These are phyloP conservation scores for Colletotrichum lentis DNA, from an alignment of 2,329 filamentous ascomycete species.

Conservation along the genomic window DNA sequence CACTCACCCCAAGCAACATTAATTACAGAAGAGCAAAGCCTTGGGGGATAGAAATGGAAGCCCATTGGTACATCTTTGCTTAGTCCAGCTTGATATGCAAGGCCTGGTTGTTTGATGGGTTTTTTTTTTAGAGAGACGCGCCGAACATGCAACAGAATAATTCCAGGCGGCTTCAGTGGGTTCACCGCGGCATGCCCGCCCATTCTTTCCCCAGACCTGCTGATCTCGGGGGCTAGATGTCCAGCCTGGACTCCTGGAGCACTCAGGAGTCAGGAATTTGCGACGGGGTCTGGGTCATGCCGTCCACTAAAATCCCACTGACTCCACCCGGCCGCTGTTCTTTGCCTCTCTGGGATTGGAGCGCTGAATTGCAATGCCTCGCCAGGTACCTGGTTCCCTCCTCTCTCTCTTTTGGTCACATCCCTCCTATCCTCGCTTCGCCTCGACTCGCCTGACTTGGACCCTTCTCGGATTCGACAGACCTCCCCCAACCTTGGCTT, in stretches of 20 bases:
- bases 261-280: not conserved
- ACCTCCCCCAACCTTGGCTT: slow-evolving; percentile 18
- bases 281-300: not conserved
- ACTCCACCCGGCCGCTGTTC: slow-evolving; percentile 4
- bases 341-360: slow-evolving; percentile 6
- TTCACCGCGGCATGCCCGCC: not conserved
- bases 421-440: slow-evolving; percentile 2
- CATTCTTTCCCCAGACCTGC: slow-evolving; percentile 11
- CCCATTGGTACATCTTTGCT: not conserved
- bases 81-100: too few species aligned
- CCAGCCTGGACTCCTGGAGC: not conserved
- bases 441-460: slow-evolving; percentile 19
- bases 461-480: slow-evolving; percentile 18
- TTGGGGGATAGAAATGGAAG: not conserved
- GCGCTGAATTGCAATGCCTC: not conserved
- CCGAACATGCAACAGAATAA: not conserved
- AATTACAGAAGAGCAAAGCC: not conserved
- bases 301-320: not conserved
- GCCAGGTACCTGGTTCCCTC: slow-evolving; percentile 7
- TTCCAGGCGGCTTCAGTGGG: not conserved
- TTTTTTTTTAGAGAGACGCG: too few species aligned
- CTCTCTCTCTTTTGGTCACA: not conserved
- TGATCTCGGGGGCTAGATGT: not conserved
- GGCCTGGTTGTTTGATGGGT: not conserved
- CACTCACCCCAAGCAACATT: not conserved